Percentiles rank a stretch among this genome's conserved stretches.
phyloP scores from a whole-genome alignment of 2,329 filamentous ascomycete species.

The Camptophora hylomeconis region DNA sequence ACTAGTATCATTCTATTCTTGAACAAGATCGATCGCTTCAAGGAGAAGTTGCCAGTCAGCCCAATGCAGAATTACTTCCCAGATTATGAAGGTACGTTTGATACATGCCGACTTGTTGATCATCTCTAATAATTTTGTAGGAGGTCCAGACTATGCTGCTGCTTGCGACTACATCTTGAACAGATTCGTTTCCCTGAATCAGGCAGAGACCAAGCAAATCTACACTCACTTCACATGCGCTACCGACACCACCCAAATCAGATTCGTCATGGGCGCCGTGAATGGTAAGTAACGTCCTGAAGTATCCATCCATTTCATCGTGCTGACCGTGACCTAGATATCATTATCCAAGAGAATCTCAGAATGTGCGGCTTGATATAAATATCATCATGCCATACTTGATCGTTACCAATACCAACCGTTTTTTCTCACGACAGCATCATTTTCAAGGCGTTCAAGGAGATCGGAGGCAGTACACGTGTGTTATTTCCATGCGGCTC shows the following conservation, averaged over 20 bases:
- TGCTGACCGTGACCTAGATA: conserved; percentile 54
- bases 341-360: conserved; percentile 99
- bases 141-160: conserved; percentile 85
- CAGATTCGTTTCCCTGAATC: conserved; percentile 94
- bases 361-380: conserved; percentile 91
- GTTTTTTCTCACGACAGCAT: no score
- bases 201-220: conserved; percentile 98
- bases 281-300: conserved; percentile 55
- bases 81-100: conserved; percentile 54
- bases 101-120: not conserved
- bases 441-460: no score
- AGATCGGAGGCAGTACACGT: no score
- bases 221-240: conserved; percentile 99
- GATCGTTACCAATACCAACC: no score
- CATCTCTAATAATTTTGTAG: conserved; percentile 27
- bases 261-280: conserved; percentile 98
- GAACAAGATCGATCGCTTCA: conserved; percentile 65
- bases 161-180: conserved; percentile 99
- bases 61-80: conserved; percentile 68
- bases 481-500: no score
- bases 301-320: not conserved
- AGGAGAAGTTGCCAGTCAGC: conserved; percentile 60
- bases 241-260: conserved; percentile 96
- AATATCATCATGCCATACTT: conserved; percentile 6
- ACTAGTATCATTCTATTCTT: conserved; percentile 61